Base-by-base conservation (phyloP, 441 rosid genomes). In the Euphorbia corollata region DNA sequence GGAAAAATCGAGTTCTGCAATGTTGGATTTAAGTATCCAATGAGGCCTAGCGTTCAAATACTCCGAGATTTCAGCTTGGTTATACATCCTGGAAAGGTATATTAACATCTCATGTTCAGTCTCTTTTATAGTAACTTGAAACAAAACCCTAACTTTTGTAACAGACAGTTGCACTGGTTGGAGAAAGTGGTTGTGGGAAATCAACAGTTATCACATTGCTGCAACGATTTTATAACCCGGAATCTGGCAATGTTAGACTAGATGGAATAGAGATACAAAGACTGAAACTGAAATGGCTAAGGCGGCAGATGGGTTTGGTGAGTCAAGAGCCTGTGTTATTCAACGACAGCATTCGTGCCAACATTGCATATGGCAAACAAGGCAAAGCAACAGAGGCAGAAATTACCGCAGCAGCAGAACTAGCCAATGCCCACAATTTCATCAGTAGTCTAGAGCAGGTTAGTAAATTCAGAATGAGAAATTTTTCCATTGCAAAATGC, bases 101-200 rank as follows among this genome's bases (percentile, higher is more conserved):
- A 8, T 6, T 54, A 22, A 20, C 19, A 22, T 54, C 23, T 4
- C 23, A 18, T 45, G 16, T 53, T 5, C 57, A n/a, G 11, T 53
- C 41, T 36, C 41, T 1, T 1, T 54, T 18, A 22, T 10, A 48
- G 16, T 20, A 54, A 54, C 13, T 18, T 18, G 7, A 20, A 19
- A 16, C 18, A 51, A 54, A 54, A 15, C 10, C 8, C 10, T 22
- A 6, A 18, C 8, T 55, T 6, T 19, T 43, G 9, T 20, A 66
- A 48, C 83, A 87, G 97, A 83, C 85, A 34, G 82, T 86, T 63
- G 96, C 93, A 69, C 62, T 87, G 70, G 96, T 91, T 20, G 97
- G 93, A 74, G 96, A 88, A 67, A 91, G 96, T 54, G 93, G 96
- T n/a, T 63, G 87, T 6, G 89, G 91, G 4, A 88, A 87, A 71